Percentiles rank a stretch among this genome's conserved stretches.
phyloP scores from a whole-genome alignment of 805 yeast species.

The Ogataea methanolica region DNA sequence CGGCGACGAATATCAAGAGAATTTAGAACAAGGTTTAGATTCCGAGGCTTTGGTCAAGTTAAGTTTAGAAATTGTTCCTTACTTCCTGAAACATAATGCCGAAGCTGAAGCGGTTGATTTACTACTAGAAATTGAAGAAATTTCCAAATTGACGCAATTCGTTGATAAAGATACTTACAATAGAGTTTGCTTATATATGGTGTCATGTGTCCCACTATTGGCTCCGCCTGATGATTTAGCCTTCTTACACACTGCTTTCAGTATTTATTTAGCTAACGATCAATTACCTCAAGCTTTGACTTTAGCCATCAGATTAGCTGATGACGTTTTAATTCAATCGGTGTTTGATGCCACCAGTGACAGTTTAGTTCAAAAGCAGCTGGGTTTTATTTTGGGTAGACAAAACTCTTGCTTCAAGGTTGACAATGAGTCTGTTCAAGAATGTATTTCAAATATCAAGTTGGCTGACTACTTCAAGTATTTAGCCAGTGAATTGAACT shows the following conservation, averaged over 20 bases:
- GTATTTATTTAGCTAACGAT: conserved; percentile 74
- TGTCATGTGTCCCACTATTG: conserved; percentile 91
- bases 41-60: conserved; percentile 46
- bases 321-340: conserved; percentile 67
- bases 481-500: conserved; percentile 80
- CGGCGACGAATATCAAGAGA: conserved; percentile 76
- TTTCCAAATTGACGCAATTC: conserved; percentile 75
- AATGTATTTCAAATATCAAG: conserved; percentile 74
- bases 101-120: conserved; percentile 98
- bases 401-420: conserved; percentile 77
- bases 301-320: conserved; percentile 84
- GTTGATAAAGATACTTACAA: conserved; percentile 81
- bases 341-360: conserved; percentile 83
- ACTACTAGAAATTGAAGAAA: conserved; percentile 80
- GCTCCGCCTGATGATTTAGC: conserved; percentile 92
- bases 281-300: conserved; percentile 87
- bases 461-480: conserved; percentile 76
- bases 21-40: conserved; percentile 22
- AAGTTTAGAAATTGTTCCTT: conserved; percentile 77
- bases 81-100: conserved; percentile 89
- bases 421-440: conserved; percentile 73
- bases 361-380: conserved; percentile 72
- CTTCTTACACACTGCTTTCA: conserved; percentile 82
- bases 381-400: conserved; percentile 82
- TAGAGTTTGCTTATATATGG: conserved; percentile 91